phyloP scores from a whole-genome alignment of 106 monocot species.

The Acorus gramineus region DNA sequence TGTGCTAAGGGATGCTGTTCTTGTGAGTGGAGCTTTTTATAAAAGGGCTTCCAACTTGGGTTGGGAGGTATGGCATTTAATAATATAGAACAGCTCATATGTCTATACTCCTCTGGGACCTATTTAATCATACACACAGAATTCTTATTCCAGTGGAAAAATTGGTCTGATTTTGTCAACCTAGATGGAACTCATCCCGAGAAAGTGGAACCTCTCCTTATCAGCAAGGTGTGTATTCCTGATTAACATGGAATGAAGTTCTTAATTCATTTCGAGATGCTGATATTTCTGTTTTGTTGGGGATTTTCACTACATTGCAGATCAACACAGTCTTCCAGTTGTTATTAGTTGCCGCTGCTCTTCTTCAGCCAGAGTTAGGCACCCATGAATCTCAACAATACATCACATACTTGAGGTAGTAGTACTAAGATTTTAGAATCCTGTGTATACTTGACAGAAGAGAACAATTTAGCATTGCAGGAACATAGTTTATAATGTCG shows the following conservation, averaged over 20 bases:
- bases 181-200: slow-evolving; percentile 51
- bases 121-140: too few species aligned
- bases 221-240: slow-evolving; percentile 69
- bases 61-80: slow-evolving; percentile 48
- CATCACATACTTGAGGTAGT: slow-evolving; percentile 75
- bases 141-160: slow-evolving; percentile 58
- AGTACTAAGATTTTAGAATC: neutral
- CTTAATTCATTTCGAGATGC: too few species aligned
- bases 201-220: slow-evolving; percentile 85
- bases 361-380: slow-evolving; percentile 91
- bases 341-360: slow-evolving; percentile 73
- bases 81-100: too few species aligned
- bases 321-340: slow-evolving; percentile 85
- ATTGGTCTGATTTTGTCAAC: slow-evolving; percentile 70
- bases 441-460: too few species aligned
- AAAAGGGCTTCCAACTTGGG: slow-evolving; percentile 72
- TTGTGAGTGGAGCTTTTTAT: slow-evolving; percentile 72
- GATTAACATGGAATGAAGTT: neutral
- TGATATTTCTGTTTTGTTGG: neutral
- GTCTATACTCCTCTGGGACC: too few species aligned
- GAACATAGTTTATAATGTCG: too few species aligned
- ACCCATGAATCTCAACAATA: slow-evolving; percentile 47
- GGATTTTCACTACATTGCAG: slow-evolving; percentile 29
- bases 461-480: too few species aligned
- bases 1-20: slow-evolving; percentile 65